Evolutionary conservation across 2,329 filamentous ascomycete species (phyloP), one percentile per base, ranked within the genome.

Genomic region (Penicillium fuscoglaucum): DNA sequence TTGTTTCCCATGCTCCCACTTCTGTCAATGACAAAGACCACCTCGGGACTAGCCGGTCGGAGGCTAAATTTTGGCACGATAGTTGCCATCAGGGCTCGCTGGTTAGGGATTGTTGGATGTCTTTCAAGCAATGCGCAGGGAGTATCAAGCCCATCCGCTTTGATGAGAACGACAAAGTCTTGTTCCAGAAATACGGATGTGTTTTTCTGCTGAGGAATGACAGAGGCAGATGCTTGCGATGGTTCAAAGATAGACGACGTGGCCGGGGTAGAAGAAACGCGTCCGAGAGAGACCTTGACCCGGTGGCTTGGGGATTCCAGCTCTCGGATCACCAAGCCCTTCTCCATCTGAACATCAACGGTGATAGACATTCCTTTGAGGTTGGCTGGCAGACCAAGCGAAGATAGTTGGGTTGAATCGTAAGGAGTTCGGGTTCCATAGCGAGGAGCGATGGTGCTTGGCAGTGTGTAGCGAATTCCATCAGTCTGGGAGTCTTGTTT

Each of bases 1-100:
- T 81, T 83, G 37, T 70, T 68, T 4, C 40, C 5, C 77, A 83
- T 83, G 39, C 86, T 89, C 0, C 87, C 88, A 56, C 87, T 90
- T 52, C 88, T 82, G 69, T 92, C 89, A 55, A 86, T 88, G 5
- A 92, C 76, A 63, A 92, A 91, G 19, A 91, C 83, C 24, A 92
- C 81, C 68, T 92, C 89, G 0, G 82, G 82, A 19, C 72, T 74
- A 9, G 80, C 77, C 0, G 80, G 69, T 0, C 84, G 83, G 0
- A 90, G 75, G n/a, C 79, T 78, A 73, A 90, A 90, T 61, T 85
- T 87, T 2, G 89, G 89, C 0, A 91, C 87, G 0, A 91, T 76
- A 0, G 88, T 90, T 0, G 83, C 77, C 87, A 92, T 90, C 58
- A 91, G 69, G 0, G 88, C 87, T 4, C 84, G 80, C 49, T 89